phyloP scores from a whole-genome alignment of 805 yeast genomes.

The Hanseniaspora pseudoguilliermondii region DNA sequence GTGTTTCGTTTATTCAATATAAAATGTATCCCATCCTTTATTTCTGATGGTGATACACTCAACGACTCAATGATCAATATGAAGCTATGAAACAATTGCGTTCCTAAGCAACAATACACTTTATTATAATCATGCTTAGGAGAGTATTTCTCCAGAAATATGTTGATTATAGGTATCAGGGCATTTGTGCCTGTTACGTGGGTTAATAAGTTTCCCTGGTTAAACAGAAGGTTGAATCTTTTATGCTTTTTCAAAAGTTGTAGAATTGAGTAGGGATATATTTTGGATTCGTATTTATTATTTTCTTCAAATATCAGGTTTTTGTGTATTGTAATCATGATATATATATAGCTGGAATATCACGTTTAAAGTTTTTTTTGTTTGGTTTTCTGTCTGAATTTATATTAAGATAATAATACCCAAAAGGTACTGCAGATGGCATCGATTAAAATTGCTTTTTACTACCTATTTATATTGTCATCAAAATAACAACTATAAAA shows the following conservation, averaged over 20 bases:
- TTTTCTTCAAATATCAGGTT: conserved; percentile 4
- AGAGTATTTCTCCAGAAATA: background rate
- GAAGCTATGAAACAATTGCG: conserved; percentile 10
- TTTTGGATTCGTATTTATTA: background rate
- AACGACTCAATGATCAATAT: conserved; percentile 3
- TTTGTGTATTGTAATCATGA: background rate
- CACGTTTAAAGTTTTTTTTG: no score
- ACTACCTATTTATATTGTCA: no score
- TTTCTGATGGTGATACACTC: background rate
- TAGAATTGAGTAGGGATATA: background rate
- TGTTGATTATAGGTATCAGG: conserved; percentile 4
- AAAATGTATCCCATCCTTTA: background rate
- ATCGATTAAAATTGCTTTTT: no score
- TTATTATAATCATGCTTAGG: background rate
- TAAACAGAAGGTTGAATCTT: conserved; percentile 2
- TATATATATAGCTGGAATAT: no score
- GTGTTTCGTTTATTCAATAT: background rate
- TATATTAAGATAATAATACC: no score
- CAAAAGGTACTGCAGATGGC: no score
- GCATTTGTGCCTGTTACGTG: background rate
- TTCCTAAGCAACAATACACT: conserved; percentile 5
- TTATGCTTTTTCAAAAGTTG: conserved; percentile 2
- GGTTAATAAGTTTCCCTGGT: conserved; percentile 5
- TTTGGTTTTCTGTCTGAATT: no score
- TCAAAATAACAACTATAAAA: no score